These are phyloP conservation scores for Salix brachista DNA, from an alignment of 345 rosid genomes.

Conservation along the genomic window DNA sequence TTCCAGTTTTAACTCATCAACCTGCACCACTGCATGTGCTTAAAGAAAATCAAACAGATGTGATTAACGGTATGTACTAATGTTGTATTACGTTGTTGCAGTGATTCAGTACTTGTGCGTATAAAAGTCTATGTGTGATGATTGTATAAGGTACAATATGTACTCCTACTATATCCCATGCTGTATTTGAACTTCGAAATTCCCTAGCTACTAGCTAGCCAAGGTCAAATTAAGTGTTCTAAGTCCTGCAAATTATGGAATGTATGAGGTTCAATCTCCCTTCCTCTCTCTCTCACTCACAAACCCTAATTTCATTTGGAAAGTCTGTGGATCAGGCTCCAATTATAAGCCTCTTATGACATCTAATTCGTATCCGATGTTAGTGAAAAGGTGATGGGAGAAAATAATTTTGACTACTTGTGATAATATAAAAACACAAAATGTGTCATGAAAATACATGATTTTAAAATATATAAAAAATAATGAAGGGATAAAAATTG, in stretches of 20 bases:
- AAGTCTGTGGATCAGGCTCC: not conserved
- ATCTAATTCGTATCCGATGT: too few species aligned
- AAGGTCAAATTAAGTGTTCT: not conserved
- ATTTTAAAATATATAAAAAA: too few species aligned
- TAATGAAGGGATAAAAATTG: too few species aligned
- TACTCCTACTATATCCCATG: not conserved
- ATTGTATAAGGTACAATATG: not conserved
- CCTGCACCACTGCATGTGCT: not conserved
- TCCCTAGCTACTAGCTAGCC: not conserved
- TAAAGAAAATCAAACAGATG: not conserved
- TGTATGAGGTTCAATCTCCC: not conserved
- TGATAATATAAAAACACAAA: too few species aligned
- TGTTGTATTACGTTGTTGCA: not conserved
- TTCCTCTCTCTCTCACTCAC: not conserved
- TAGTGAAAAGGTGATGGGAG: too few species aligned
- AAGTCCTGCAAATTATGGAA: not conserved
- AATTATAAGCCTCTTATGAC: too few species aligned
- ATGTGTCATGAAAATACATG: too few species aligned
- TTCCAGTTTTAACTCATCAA: not conserved
- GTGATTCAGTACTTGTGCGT: not conserved
- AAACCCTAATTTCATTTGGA: not conserved
- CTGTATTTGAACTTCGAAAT: not conserved
- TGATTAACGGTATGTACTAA: not conserved
- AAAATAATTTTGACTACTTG: too few species aligned
- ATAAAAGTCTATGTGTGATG: not conserved